These are phyloP conservation scores for Diaporthe nobilis DNA, from an alignment of 2,329 filamentous ascomycete genomes.

Conservation along the genomic window DNA sequence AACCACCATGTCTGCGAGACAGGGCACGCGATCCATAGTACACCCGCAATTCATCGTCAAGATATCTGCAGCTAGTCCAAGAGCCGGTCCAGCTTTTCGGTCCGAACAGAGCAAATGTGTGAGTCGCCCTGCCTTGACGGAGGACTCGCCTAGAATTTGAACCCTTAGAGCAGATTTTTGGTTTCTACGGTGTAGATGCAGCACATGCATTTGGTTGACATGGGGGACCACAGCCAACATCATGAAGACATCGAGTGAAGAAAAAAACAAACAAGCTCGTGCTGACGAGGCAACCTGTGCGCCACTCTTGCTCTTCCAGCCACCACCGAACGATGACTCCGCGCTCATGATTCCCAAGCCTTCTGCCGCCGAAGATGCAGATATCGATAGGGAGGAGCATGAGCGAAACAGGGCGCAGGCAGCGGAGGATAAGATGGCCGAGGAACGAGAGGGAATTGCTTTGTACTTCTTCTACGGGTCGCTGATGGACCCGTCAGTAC, in stretches of 20 bases:
- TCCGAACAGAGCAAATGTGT: background rate
- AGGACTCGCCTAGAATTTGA: background rate
- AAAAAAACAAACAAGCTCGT: background rate
- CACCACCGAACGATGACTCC: background rate
- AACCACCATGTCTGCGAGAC: background rate
- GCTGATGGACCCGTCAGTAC: background rate
- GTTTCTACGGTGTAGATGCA: background rate
- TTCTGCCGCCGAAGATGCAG: background rate
- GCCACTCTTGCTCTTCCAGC: background rate
- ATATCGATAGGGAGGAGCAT: background rate
- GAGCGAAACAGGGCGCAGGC: background rate
- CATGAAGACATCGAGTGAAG: background rate
- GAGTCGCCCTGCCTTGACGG: background rate
- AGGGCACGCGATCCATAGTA: no score
- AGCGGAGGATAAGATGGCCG: background rate
- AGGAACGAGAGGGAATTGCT: background rate
- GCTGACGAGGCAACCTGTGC: background rate
- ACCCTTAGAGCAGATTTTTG: background rate
- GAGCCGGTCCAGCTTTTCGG: background rate
- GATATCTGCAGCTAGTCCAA: background rate
- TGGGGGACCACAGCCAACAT: background rate
- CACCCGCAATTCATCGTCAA: background rate
- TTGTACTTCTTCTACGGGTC: background rate
- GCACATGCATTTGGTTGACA: background rate
- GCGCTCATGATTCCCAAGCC: background rate